Conservation (phyloP, 257 asterid species). For the Gardenia jasminoides region DNA sequence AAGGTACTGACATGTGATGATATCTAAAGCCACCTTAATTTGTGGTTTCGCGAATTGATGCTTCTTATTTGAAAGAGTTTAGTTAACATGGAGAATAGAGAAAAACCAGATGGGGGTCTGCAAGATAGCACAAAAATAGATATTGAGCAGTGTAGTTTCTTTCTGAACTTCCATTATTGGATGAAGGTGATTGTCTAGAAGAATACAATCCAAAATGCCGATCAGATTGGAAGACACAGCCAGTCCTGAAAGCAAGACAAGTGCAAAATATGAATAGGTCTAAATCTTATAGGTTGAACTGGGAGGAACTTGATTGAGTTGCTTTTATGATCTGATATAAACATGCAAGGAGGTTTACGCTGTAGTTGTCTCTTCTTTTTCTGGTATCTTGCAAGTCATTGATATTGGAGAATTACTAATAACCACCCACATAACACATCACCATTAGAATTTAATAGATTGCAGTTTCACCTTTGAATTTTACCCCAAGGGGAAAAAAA, state of each 20-base stretch:
- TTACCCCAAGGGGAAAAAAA: too few species aligned
- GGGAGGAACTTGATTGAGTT: not conserved
- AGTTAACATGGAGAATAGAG: not conserved
- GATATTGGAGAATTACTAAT: not conserved
- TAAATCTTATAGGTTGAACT: not conserved
- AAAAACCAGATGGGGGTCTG: not conserved
- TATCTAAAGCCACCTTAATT: not conserved
- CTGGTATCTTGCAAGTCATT: not conserved
- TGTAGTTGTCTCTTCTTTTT: not conserved
- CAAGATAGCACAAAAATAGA: not conserved
- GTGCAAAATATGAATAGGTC: not conserved
- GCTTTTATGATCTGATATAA: not conserved
- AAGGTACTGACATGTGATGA: conserved; percentile 44
- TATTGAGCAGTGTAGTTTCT: not conserved
- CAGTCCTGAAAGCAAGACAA: not conserved
- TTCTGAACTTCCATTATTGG: not conserved
- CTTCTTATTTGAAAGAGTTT: conserved; percentile 8
- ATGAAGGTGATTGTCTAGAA: not conserved
- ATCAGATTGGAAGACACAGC: not conserved
- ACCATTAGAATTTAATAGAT: too few species aligned
- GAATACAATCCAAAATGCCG: not conserved
- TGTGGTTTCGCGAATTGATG: not conserved
- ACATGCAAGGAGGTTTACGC: not conserved
- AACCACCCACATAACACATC: too few species aligned
- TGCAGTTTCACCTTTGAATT: not conserved